These are phyloP conservation scores for Phytophthora nicotianae DNA, from an alignment of 352 stramenopile genomes.

Conservation along the genomic window DNA sequence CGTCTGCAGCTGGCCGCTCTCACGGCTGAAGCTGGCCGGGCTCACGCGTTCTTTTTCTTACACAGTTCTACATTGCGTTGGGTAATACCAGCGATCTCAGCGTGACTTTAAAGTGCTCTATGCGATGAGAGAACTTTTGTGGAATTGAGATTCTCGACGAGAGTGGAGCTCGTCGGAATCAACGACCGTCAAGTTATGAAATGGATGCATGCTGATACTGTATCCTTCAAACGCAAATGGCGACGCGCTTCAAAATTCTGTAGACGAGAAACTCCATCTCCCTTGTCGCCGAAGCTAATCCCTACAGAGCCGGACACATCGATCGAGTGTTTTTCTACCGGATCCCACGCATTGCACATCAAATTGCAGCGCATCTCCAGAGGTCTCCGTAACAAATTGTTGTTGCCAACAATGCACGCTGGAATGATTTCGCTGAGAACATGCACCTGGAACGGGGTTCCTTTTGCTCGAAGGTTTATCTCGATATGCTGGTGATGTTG, in stretches of 20 bases:
- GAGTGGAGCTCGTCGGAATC: neutral
- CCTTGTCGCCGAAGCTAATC: conserved; percentile 29
- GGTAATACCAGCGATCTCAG: conserved; percentile 12
- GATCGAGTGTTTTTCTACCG: conserved; percentile 5
- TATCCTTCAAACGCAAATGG: neutral
- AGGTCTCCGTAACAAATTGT: conserved; percentile 7
- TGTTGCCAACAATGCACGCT: neutral
- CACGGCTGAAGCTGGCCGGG: conserved; percentile 14
- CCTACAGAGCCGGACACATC: conserved; percentile 21
- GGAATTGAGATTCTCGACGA: neutral
- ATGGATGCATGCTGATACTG: too few species aligned
- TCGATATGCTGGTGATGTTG: too few species aligned
- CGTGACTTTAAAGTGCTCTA: neutral
- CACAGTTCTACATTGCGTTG: neutral
- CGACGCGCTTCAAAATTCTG: neutral
- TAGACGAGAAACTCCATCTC: conserved; percentile 22
- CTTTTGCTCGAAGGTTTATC: too few species aligned
- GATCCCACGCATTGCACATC: conserved; percentile 37
- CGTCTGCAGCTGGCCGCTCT: conserved; percentile 16
- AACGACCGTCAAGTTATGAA: neutral
- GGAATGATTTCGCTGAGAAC: neutral
- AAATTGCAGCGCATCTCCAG: conserved; percentile 21
- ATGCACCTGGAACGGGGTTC: neutral
- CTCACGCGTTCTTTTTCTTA: conserved; percentile 21
- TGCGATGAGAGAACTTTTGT: conserved; percentile 8